phyloP scores from a whole-genome alignment of 108 stramenopile species.

The Pseudonitzschia multistriata region DNA sequence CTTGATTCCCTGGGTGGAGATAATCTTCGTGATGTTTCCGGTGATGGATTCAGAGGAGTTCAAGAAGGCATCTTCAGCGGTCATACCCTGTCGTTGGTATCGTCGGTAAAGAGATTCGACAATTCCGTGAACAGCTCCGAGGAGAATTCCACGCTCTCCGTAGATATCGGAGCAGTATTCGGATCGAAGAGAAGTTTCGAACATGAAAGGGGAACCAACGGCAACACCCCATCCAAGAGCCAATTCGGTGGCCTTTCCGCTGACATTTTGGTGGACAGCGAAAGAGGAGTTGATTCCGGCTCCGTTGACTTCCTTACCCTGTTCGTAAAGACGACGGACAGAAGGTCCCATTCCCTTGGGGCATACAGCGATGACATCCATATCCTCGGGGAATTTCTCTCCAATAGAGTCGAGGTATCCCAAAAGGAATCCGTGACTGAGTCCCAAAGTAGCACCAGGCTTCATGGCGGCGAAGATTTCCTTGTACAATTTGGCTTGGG shows the following conservation, averaged over 20 bases:
- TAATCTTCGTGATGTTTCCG: constrained; percentile 95
- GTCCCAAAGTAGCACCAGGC: constrained; percentile 94
- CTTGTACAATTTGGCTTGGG: constrained; percentile 93
- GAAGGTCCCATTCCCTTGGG: constrained; percentile 99
- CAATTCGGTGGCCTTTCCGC: constrained; percentile 93
- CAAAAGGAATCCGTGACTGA: constrained; percentile 95
- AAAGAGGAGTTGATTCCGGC: constrained; percentile 97
- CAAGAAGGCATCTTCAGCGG: constrained; percentile 91
- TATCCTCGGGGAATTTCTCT: constrained; percentile 91
- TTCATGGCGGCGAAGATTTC: constrained; percentile 97
- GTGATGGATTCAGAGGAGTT: constrained; percentile 95
- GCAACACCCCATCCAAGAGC: constrained; percentile 97
- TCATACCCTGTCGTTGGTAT: constrained; percentile 96
- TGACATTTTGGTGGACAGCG: constrained; percentile 94
- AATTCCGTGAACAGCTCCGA: constrained; percentile 97
- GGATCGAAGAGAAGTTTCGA: constrained; percentile 93
- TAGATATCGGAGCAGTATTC: constrained; percentile 98
- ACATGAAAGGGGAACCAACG: constrained; percentile 96
- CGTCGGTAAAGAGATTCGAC: constrained; percentile 96
- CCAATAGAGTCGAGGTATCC: constrained; percentile 95
- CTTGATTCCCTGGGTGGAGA: constrained; percentile 95
- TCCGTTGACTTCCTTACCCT: constrained; percentile 97
- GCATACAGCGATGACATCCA: constrained; percentile 97
- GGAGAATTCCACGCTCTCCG: constrained; percentile 95
- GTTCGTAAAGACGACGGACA: constrained; percentile 97